These are phyloP conservation scores for Rubus parviflorus DNA, from an alignment of 306 rosid genomes.

Conservation along the genomic window DNA sequence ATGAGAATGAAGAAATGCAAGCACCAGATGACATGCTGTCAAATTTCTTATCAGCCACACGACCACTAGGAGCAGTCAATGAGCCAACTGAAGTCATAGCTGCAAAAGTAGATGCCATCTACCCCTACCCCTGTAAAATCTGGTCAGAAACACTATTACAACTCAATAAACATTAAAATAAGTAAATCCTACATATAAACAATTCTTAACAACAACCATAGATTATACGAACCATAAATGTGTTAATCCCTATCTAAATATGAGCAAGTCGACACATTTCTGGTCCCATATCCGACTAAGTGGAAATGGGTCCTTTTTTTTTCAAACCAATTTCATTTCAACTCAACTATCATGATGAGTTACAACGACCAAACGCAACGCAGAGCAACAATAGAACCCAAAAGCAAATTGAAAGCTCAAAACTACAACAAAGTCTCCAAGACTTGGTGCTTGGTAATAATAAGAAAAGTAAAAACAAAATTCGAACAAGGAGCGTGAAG, in stretches of 20 bases:
- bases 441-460: too few relatives aligned
- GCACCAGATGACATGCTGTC: constrained; percentile 64
- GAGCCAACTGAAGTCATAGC: constrained; percentile 60
- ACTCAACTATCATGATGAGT: neutral
- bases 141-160: neutral
- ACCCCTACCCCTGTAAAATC: constrained; percentile 25
- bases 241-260: too few relatives aligned
- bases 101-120: constrained; percentile 80
- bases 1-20: constrained; percentile 58
- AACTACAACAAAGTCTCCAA: neutral
- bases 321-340: neutral
- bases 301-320: too few relatives aligned
- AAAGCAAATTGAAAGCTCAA: neutral
- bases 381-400: too few relatives aligned
- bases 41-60: constrained; percentile 38
- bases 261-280: too few relatives aligned
- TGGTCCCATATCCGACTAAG: too few relatives aligned
- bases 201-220: too few relatives aligned
- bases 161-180: neutral
- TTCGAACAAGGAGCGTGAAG: too few relatives aligned
- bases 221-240: too few relatives aligned
- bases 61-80: constrained; percentile 49
- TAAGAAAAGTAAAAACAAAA: too few relatives aligned
- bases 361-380: too few relatives aligned
- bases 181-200: too few relatives aligned